phyloP scores from a whole-genome alignment of 179 eudicot species.

The Sideroxylon spinosum region DNA sequence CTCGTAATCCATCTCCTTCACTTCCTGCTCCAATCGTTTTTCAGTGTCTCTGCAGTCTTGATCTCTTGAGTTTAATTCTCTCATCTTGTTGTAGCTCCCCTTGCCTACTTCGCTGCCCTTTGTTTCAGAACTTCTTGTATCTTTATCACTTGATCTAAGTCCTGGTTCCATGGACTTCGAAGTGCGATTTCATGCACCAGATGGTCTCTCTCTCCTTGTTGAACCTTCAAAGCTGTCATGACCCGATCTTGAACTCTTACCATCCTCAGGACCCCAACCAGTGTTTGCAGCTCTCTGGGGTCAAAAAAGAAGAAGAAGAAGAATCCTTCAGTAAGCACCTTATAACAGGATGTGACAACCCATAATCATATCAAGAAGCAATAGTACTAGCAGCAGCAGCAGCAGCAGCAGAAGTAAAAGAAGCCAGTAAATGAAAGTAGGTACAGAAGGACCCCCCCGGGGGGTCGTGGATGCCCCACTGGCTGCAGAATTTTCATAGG shows the following conservation, averaged over 20 bases:
- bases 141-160: conserved; percentile 28
- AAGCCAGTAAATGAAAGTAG: too few relatives aligned
- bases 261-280: conserved; percentile 85
- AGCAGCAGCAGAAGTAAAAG: too few relatives aligned
- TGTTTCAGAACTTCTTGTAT: conserved; percentile 32
- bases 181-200: conserved; percentile 25
- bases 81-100: conserved; percentile 27
- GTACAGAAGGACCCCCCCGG: too few relatives aligned
- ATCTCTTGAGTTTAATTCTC: conserved; percentile 26
- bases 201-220: conserved; percentile 29
- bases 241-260: conserved; percentile 50
- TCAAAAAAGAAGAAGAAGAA: background rate
- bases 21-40: conserved; percentile 29
- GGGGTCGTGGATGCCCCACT: too few relatives aligned
- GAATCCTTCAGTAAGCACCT: background rate
- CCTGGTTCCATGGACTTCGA: conserved; percentile 19
- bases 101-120: conserved; percentile 24
- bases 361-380: background rate
- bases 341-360: background rate
- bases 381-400: too few relatives aligned
- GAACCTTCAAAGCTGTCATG: conserved; percentile 52
- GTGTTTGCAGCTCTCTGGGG: conserved; percentile 90
- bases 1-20: conserved; percentile 17
- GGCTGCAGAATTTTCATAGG: too few relatives aligned
- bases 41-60: conserved; percentile 31